phyloP scores from a whole-genome alignment of 2,329 filamentous ascomycete species.

The Graphilbum ipis-grandicollis region DNA sequence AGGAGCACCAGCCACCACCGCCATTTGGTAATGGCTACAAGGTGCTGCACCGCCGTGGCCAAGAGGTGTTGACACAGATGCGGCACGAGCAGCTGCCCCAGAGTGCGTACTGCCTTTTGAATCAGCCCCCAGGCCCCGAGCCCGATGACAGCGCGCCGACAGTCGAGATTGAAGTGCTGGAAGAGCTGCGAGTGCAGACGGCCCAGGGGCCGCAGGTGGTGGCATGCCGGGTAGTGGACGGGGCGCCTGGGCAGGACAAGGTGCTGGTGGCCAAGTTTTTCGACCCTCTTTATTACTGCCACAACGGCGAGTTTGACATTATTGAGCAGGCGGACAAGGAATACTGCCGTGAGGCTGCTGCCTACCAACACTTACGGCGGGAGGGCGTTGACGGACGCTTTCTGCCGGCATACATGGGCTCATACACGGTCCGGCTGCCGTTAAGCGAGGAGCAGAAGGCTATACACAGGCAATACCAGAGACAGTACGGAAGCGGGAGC shows the following conservation, averaged over 20 bases:
- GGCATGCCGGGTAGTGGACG: constrained; percentile 4
- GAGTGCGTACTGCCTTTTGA: constrained; percentile 8
- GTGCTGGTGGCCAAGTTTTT: constrained; percentile 9
- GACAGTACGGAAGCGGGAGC: too few species aligned
- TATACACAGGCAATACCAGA: not conserved
- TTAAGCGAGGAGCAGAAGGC: constrained; percentile 2
- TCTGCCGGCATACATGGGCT: constrained; percentile 6
- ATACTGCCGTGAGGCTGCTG: constrained; percentile 7
- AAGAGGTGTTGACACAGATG: constrained; percentile 2
- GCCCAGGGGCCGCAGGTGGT: constrained; percentile 5
- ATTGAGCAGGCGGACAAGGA: constrained; percentile 8
- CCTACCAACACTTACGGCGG: constrained; percentile 5
- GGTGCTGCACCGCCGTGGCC: constrained; percentile 3
- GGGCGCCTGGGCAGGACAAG: too few species aligned
- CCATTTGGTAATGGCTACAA: constrained; percentile 9
- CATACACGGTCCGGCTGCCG: constrained; percentile 5
- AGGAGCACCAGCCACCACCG: constrained; percentile 1
- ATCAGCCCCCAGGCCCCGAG: constrained; percentile 5
- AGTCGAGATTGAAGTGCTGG: constrained; percentile 2
- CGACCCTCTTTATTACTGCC: constrained; percentile 9
- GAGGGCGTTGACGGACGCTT: constrained; percentile 6
- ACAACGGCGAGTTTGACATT: constrained; percentile 7
- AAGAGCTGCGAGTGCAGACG: constrained; percentile 2
- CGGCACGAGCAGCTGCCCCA: constrained; percentile 5
- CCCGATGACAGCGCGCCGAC: not conserved